Evolutionary conservation across 441 rosid species (phyloP), one percentile per base, ranked within the genome.

Genomic region (Lepidium campestre): DNA sequence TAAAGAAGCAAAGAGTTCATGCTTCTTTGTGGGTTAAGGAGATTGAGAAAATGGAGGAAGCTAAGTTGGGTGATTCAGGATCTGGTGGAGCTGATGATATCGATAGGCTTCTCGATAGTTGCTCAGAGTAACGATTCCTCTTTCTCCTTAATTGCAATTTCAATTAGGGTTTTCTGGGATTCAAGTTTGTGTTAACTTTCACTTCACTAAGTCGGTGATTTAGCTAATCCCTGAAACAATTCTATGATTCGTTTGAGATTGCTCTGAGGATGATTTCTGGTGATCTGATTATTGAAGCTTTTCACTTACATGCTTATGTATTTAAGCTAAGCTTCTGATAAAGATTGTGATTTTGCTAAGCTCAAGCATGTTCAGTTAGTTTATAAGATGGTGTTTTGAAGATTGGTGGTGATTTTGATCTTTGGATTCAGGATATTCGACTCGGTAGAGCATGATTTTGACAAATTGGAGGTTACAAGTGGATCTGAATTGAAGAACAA

Each of bases 1-100:
- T 91, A 86, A 93, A 81, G 92, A 93, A 89, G 62, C 97, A 89
- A 78, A 86, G 96, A 73, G 81, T 86, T 45, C 93, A 93, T 70
- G 92, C 90, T 14, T 91, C 91, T 14, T 71, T 89, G 74, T 93
- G 97, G 97, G 68, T 79, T 78, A 87, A 86, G 74, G 96, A 93
- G 81, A 89, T 89, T 57, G 97, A 86, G 74, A 93, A 87, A 76
- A 70, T 79, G 66, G 88, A 91, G 57, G 91, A 93, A 71, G 84
- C 88, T 68, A 85, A 82, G 46, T 56, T 87, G 76, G 86, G 85
- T 15, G 83, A 77, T 68, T 76, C 82, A 1, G 78, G 57, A 45
- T 32, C 55, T 13, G 77, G 65, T 42, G 83, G 74, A 13, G 89
- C 57, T 1, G 88, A 87, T 78, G 97, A 91, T 67, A 93, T 89